These are phyloP conservation scores for Xylaria grammica DNA, from an alignment of 495 filamentous ascomycete species.

Conservation along the genomic window DNA sequence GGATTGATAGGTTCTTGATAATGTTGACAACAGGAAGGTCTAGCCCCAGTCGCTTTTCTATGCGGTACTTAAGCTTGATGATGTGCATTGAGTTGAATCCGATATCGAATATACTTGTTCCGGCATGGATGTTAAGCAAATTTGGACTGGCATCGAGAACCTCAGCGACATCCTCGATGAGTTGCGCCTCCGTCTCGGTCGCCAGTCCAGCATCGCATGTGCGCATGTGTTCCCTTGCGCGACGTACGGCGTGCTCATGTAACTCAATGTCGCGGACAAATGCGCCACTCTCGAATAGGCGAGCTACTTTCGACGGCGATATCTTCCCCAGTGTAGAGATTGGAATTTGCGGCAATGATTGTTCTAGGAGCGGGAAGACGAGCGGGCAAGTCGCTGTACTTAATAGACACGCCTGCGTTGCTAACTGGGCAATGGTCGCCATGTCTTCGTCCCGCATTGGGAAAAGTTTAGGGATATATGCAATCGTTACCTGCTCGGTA, in stretches of 20 bases:
- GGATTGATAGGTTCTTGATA: not conserved
- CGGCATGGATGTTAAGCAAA: slow-evolving; percentile 29
- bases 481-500: not conserved
- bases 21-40: not conserved
- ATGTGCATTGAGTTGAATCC: slow-evolving; percentile 53
- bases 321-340: not conserved
- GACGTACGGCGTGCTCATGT: not conserved
- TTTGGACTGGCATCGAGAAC: not conserved
- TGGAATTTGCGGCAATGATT: not conserved
- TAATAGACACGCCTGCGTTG: not conserved
- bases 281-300: not conserved
- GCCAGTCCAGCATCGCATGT: not conserved
- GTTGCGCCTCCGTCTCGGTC: not conserved
- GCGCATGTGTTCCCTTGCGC: not conserved
- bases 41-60: slow-evolving; percentile 24
- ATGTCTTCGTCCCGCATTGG: not conserved
- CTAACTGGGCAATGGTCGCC: not conserved
- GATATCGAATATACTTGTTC: slow-evolving; percentile 43
- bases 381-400: not conserved
- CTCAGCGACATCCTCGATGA: not conserved
- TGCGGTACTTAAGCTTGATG: slow-evolving; percentile 39
- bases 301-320: not conserved
- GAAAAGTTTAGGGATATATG: not conserved
- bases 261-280: not conserved
- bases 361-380: not conserved